Evolutionary conservation across 192 early-diverging fungal species (phyloP).

Genomic region (Dissophora globulifera): DNA sequence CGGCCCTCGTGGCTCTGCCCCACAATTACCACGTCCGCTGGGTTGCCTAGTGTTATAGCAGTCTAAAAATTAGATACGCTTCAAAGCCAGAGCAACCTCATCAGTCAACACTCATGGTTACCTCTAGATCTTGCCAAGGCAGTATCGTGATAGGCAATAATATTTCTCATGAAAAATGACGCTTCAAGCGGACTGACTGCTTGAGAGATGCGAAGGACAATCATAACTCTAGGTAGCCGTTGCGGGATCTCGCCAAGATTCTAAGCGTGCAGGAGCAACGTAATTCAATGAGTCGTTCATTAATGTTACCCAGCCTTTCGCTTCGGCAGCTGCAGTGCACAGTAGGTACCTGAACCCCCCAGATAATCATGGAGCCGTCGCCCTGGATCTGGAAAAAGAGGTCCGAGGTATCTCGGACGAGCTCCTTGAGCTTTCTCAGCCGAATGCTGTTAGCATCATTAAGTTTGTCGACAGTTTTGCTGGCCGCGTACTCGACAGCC

Average conservation of each 20-base stretch:
- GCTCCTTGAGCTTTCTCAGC: conserved; percentile 64
- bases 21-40: conserved; percentile 70
- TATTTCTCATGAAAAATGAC: conserved; percentile 66
- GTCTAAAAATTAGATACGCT: no score
- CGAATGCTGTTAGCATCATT: conserved; percentile 51
- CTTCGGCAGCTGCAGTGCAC: neutral
- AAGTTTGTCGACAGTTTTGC: conserved; percentile 42
- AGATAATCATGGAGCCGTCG: conserved; percentile 79
- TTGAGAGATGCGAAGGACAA: conserved; percentile 69
- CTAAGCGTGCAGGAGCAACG: conserved; percentile 55
- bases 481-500: conserved; percentile 52
- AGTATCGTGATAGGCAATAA: conserved; percentile 59
- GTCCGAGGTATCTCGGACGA: conserved; percentile 79
- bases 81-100: no score
- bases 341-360: conserved; percentile 77
- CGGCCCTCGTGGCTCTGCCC: conserved; percentile 68
- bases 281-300: neutral
- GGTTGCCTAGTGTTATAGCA: conserved; percentile 50
- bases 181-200: conserved; percentile 64
- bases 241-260: conserved; percentile 69
- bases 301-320: no score
- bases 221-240: conserved; percentile 71
- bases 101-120: neutral
- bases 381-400: conserved; percentile 76
- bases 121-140: conserved; percentile 42